These are phyloP conservation scores for Ascochyta koolunga DNA, from an alignment of 2,329 filamentous ascomycete genomes.

Conservation along the genomic window DNA sequence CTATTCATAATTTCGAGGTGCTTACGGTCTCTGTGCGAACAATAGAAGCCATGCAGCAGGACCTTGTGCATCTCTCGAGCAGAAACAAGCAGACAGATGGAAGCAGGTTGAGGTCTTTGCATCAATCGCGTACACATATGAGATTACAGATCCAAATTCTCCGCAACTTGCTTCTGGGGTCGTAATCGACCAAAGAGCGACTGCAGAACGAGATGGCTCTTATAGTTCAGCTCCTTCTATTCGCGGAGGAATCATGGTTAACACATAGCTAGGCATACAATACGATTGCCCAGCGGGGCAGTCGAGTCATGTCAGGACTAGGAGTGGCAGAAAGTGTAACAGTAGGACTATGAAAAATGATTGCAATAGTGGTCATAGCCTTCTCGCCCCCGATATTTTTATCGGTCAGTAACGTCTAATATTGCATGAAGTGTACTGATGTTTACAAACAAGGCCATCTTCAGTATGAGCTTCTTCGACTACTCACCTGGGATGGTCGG, in stretches of 20 bases:
- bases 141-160: slow-evolving; percentile 18
- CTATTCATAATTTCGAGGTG: slow-evolving; percentile 23
- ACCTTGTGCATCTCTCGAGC: background rate
- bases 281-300: slow-evolving; percentile 26
- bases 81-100: too few relatives aligned
- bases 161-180: slow-evolving; percentile 14
- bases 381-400: slow-evolving; percentile 30
- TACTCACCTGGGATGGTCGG: too few relatives aligned
- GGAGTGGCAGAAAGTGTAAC: slow-evolving; percentile 22
- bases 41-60: slow-evolving; percentile 11
- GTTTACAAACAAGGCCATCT: slow-evolving; percentile 22
- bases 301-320: slow-evolving; percentile 20
- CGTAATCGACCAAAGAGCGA: slow-evolving; percentile 25
- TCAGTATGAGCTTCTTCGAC: slow-evolving; percentile 32
- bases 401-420: slow-evolving; percentile 12
- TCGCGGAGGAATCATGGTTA: background rate
- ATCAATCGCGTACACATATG: slow-evolving; percentile 2
- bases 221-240: background rate
- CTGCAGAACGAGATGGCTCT: slow-evolving; percentile 27
- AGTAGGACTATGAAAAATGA: slow-evolving; percentile 24
- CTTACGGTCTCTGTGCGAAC: slow-evolving; percentile 18
- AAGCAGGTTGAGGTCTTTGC: background rate
- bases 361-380: slow-evolving; percentile 28
- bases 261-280: slow-evolving; percentile 22
- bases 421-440: background rate